A percentile compares a stretch with the other conserved stretches of the same genome.
These are phyloP conservation scores for Mortierella sp. DNA, from an alignment of 371 early-diverging fungal species.

Conservation along the genomic window DNA sequence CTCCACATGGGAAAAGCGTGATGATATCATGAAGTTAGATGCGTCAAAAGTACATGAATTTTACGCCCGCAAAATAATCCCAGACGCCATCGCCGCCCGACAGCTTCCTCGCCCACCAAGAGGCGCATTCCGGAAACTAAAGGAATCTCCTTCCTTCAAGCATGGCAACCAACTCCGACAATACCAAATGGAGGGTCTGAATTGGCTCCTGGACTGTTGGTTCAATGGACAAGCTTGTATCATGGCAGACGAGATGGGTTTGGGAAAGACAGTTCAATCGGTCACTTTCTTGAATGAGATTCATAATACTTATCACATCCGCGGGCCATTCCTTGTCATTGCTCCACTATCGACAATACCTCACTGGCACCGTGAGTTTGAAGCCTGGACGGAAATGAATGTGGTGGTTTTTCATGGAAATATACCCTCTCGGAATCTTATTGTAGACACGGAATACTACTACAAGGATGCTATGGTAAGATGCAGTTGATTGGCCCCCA, in stretches of 20 bases:
- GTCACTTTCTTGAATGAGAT: constrained; percentile 79
- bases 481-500: not conserved
- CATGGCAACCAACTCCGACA: constrained; percentile 78
- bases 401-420: constrained; percentile 82
- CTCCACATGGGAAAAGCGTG: constrained; percentile 90
- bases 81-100: constrained; percentile 59
- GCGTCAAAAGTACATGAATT: constrained; percentile 64
- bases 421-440: constrained; percentile 65
- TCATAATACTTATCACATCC: constrained; percentile 69
- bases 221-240: constrained; percentile 76
- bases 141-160: constrained; percentile 75
- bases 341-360: constrained; percentile 85
- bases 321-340: constrained; percentile 81
- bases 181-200: constrained; percentile 81
- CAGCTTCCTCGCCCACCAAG: constrained; percentile 67
- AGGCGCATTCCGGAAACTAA: constrained; percentile 71
- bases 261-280: constrained; percentile 90
- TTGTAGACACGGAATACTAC: constrained; percentile 80
- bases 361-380: constrained; percentile 84
- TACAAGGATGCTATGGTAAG: constrained; percentile 65
- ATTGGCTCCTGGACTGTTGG: constrained; percentile 83
- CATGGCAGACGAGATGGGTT: constrained; percentile 90
- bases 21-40: constrained; percentile 67
- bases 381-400: constrained; percentile 82
- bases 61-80: constrained; percentile 63